Evolutionary conservation across 805 yeast genomes (phyloP).

Genomic region (Helenozyma rhizophorensis): DNA sequence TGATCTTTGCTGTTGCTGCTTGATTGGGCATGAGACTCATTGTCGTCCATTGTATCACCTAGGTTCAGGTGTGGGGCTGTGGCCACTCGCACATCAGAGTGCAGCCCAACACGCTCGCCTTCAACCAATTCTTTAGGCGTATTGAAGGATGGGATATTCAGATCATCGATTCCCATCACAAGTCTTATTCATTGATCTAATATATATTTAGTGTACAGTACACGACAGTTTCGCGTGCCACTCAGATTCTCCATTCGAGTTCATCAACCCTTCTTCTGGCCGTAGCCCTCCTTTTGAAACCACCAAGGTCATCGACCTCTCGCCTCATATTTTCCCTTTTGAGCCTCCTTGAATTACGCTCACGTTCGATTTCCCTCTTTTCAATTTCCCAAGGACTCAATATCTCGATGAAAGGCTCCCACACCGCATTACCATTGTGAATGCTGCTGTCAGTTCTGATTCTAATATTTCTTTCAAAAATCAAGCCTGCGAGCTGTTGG

Average conservation of each 20-base stretch:
- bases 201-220: not conserved
- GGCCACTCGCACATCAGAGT: too few relatives aligned
- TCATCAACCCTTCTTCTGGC: conserved; percentile 52
- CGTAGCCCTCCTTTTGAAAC: conserved; percentile 32
- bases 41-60: too few relatives aligned
- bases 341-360: conserved; percentile 82
- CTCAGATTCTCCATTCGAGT: conserved; percentile 24
- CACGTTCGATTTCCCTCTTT: conserved; percentile 91
- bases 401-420: conserved; percentile 86
- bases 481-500: conserved; percentile 38
- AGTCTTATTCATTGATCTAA: not conserved
- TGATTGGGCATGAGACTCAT: too few relatives aligned
- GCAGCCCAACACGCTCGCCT: too few relatives aligned
- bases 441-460: conserved; percentile 56
- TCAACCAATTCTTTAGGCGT: too few relatives aligned
- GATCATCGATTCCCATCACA: too few relatives aligned
- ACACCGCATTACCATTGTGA: conserved; percentile 72
- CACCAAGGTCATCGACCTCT: conserved; percentile 39
- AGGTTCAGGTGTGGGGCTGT: too few relatives aligned
- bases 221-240: not conserved
- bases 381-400: conserved; percentile 91
- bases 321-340: conserved; percentile 86
- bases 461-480: conserved; percentile 41
- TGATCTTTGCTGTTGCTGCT: too few relatives aligned
- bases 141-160: too few relatives aligned